Conservation (phyloP, 1,139 yeast species). For the Yamadazyma dendronema region DNA sequence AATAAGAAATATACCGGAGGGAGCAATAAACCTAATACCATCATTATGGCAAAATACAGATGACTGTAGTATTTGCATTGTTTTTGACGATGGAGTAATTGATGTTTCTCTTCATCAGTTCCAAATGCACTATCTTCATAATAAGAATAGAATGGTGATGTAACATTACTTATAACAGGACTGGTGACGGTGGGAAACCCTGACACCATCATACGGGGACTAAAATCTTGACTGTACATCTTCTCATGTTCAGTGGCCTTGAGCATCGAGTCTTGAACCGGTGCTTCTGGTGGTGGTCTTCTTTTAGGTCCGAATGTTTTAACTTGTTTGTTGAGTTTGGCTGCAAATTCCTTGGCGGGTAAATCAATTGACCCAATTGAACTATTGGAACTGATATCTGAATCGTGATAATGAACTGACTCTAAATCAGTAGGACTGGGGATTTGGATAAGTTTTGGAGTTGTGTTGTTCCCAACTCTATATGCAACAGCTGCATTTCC, state of each 20-base stretch:
- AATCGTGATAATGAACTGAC: conserved; percentile 17
- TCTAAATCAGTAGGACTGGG: conserved; percentile 8
- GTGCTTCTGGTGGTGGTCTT: conserved; percentile 17
- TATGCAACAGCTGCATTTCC: conserved; percentile 9
- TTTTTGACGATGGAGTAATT: conserved; percentile 1
- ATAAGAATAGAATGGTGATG: conserved; percentile 10
- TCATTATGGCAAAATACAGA: conserved; percentile 20
- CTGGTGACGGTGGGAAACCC: conserved; percentile 10
- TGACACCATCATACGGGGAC: conserved; percentile 8
- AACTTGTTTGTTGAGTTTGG: conserved; percentile 1
- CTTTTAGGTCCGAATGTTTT: conserved; percentile 7
- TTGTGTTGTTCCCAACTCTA: conserved; percentile 5
- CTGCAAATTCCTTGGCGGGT: neutral
- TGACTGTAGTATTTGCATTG: conserved; percentile 14
- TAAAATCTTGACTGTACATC: conserved; percentile 8
- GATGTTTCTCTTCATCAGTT: conserved; percentile 3
- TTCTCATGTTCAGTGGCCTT: conserved; percentile 13
- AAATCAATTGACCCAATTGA: conserved; percentile 10
- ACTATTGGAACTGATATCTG: conserved; percentile 14
- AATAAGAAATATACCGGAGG: conserved; percentile 38
- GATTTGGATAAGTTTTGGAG: conserved; percentile 13
- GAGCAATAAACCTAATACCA: conserved; percentile 29
- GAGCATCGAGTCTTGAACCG: conserved; percentile 11
- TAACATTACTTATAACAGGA: conserved; percentile 6
- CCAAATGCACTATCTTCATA: conserved; percentile 5